phyloP scores from a whole-genome alignment of 495 filamentous ascomycete genomes.

The Talaromyces trachyspermus region DNA sequence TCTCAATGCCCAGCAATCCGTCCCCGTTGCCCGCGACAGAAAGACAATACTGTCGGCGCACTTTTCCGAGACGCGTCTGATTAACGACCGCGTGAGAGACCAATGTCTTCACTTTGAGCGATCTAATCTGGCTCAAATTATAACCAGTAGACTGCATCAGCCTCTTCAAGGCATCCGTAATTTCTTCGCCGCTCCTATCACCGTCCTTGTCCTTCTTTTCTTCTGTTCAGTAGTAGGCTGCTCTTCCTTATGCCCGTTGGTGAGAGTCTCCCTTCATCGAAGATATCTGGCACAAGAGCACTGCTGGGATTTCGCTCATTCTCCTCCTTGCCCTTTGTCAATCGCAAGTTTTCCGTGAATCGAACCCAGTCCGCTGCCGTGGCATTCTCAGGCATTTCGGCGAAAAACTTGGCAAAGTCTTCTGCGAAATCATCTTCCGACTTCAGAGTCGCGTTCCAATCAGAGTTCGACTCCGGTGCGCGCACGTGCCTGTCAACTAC shows the following conservation, averaged over 20 bases:
- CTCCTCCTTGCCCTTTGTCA: conserved; percentile 46
- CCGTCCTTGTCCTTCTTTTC: conserved; percentile 6
- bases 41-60: conserved; percentile 60
- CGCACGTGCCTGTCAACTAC: conserved; percentile 62
- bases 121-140: conserved; percentile 44
- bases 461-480: conserved; percentile 44
- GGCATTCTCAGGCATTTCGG: conserved; percentile 42
- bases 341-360: conserved; percentile 37
- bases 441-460: conserved; percentile 57
- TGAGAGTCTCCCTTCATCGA: conserved; percentile 36
- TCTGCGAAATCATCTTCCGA: conserved; percentile 46
- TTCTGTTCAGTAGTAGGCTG: background rate
- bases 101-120: conserved; percentile 54
- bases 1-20: conserved; percentile 79
- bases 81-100: conserved; percentile 71
- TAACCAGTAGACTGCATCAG: conserved; percentile 67
- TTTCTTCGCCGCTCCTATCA: conserved; percentile 25
- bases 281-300: conserved; percentile 42
- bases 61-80: conserved; percentile 94
- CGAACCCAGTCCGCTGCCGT: conserved; percentile 35
- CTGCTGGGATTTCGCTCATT: conserved; percentile 41
- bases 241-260: conserved; percentile 29
- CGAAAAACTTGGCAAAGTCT: conserved; percentile 51
- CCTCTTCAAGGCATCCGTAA: conserved; percentile 46
- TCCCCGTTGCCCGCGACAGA: conserved; percentile 76